These are phyloP conservation scores for Chloropicon primus DNA, from an alignment of 139 green algal species.

Conservation along the genomic window DNA sequence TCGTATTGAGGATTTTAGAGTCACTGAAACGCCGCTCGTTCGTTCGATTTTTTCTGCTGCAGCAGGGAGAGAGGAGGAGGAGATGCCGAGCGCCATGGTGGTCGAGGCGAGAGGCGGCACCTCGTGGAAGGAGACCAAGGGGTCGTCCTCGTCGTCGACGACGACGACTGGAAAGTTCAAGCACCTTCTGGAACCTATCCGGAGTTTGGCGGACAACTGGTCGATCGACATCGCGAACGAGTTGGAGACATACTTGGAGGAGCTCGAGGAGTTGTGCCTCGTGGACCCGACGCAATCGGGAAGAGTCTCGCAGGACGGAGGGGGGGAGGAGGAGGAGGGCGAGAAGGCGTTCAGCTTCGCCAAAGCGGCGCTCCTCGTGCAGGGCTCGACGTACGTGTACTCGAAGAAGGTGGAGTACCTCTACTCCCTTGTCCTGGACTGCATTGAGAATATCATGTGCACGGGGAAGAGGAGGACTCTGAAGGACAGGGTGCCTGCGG, in stretches of 20 bases:
- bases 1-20: no score
- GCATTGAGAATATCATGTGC: slow-evolving; percentile 16
- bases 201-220: slow-evolving; percentile 71
- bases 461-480: neutral
- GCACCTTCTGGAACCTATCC: slow-evolving; percentile 67
- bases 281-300: neutral
- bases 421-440: slow-evolving; percentile 51
- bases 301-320: neutral
- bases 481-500: neutral
- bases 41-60: no score
- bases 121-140: neutral
- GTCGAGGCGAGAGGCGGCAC: neutral
- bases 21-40: no score
- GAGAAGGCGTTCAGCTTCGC: slow-evolving; percentile 3
- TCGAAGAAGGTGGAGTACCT: slow-evolving; percentile 80
- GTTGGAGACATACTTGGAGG: slow-evolving; percentile 71
- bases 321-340: neutral
- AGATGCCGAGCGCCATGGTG: neutral
- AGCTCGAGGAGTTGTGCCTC: slow-evolving; percentile 40
- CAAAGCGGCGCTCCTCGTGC: slow-evolving; percentile 37
- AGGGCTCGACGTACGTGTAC: slow-evolving; percentile 67
- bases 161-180: slow-evolving; percentile 20
- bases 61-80: neutral
- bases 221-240: slow-evolving; percentile 68
- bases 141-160: no score